Percentiles rank a stretch among this genome's conserved stretches.
phyloP scores from a whole-genome alignment of 495 filamentous ascomycete species.

The Alectoria sarmentosa region DNA sequence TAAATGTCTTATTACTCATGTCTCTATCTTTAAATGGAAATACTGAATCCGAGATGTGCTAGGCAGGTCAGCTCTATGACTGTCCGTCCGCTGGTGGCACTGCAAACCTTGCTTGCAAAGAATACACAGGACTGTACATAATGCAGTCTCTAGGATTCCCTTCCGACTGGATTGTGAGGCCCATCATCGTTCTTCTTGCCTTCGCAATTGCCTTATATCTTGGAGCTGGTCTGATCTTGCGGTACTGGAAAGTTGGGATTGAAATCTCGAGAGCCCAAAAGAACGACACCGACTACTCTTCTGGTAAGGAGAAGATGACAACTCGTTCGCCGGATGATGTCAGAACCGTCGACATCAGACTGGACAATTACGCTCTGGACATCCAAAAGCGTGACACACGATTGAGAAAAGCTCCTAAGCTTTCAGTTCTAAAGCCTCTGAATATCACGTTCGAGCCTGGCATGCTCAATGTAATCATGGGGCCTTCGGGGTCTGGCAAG shows the following conservation, averaged over 20 bases:
- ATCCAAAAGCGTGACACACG: constrained; percentile 51
- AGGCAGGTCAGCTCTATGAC: constrained; percentile 52
- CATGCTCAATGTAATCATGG: constrained; percentile 68
- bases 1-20: not conserved
- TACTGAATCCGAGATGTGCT: not conserved
- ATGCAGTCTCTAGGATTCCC: constrained; percentile 59
- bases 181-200: constrained; percentile 51
- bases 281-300: constrained; percentile 48
- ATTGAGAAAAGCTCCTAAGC: constrained; percentile 37
- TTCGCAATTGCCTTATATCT: constrained; percentile 53
- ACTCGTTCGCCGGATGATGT: constrained; percentile 44
- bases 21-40: not conserved
- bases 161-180: constrained; percentile 52
- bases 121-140: constrained; percentile 61
- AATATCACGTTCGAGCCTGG: constrained; percentile 55
- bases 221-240: constrained; percentile 47
- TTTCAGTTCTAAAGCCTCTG: constrained; percentile 57
- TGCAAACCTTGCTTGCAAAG: constrained; percentile 51
- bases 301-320: constrained; percentile 54
- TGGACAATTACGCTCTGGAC: constrained; percentile 53
- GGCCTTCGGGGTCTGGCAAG: constrained; percentile 68
- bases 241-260: constrained; percentile 53
- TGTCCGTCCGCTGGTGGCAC: constrained; percentile 54
- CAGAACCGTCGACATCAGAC: constrained; percentile 50
- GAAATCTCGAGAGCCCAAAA: constrained; percentile 49